Conservation (phyloP, 2,329 filamentous ascomycete genomes). For the Aschersonia sp. region DNA sequence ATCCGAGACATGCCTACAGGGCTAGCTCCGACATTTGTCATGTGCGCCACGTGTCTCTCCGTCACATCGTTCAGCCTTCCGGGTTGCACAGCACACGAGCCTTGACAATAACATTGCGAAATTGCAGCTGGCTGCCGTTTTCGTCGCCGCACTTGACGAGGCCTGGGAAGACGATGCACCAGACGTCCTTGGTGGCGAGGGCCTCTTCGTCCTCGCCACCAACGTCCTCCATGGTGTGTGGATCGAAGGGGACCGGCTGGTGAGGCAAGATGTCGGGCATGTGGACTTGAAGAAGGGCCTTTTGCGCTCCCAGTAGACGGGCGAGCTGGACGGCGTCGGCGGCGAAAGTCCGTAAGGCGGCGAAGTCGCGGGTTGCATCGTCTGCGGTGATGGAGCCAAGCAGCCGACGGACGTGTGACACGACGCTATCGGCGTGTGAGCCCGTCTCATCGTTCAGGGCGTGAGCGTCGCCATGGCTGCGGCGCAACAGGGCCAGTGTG, state of each 20-base stretch:
- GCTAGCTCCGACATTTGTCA: too few relatives aligned
- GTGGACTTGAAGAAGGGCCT: constrained; percentile 38
- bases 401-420: constrained; percentile 32
- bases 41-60: too few relatives aligned
- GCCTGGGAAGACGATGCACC: constrained; percentile 49
- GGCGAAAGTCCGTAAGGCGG: constrained; percentile 37
- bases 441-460: constrained; percentile 31
- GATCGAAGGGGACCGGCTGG: constrained; percentile 41
- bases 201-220: constrained; percentile 46
- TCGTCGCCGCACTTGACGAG: constrained; percentile 53
- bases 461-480: constrained; percentile 31
- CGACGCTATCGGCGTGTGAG: constrained; percentile 24
- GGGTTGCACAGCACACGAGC: constrained; percentile 48
- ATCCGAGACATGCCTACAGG: too few relatives aligned
- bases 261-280: constrained; percentile 41
- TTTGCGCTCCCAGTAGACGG: constrained; percentile 41
- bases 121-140: constrained; percentile 44
- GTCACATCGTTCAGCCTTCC: constrained; percentile 14
- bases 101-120: constrained; percentile 50
- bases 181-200: constrained; percentile 36
- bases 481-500: constrained; percentile 45
- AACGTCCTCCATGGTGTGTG: constrained; percentile 49
- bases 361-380: constrained; percentile 26
- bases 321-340: constrained; percentile 40
- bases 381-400: constrained; percentile 33